phyloP scores from a whole-genome alignment of 2,329 filamentous ascomycete genomes.

The Gaeumannomyces sp. region DNA sequence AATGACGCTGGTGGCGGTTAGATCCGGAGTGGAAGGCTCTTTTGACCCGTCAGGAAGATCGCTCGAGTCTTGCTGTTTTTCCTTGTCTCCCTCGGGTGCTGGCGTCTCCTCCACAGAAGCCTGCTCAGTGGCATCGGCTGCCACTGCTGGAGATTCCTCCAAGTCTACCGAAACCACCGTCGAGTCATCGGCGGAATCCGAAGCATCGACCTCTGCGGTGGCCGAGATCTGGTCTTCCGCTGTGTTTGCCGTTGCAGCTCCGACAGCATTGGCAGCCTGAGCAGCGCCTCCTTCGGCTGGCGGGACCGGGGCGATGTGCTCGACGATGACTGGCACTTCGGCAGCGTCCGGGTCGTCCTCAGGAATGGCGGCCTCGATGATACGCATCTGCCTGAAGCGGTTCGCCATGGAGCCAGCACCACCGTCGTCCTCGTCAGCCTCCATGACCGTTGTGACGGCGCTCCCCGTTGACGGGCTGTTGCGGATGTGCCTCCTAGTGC shows the following conservation, averaged over 20 bases:
- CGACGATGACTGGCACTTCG: constrained; percentile 34
- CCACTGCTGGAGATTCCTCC: neutral
- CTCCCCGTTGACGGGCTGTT: constrained; percentile 76
- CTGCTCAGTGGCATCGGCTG: neutral
- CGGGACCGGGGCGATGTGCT: constrained; percentile 19
- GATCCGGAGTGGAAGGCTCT: neutral
- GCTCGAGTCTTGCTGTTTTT: neutral
- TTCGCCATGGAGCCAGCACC: constrained; percentile 19
- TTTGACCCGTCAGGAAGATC: neutral
- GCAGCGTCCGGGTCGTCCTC: constrained; percentile 41
- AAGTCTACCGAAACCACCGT: neutral
- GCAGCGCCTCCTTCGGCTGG: neutral
- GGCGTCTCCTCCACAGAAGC: neutral
- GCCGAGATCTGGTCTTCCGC: constrained; percentile 10
- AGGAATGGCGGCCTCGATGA: constrained; percentile 47
- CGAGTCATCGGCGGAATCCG: neutral
- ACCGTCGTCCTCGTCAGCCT: constrained; percentile 73
- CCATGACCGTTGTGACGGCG: constrained; percentile 73
- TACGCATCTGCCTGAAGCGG: constrained; percentile 39
- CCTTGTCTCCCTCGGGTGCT: neutral
- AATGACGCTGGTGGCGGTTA: constrained; percentile 6
- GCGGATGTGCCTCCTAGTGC: constrained; percentile 74
- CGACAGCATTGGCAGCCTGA: neutral
- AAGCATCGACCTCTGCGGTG: neutral
- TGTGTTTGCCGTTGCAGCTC: constrained; percentile 4